These are phyloP conservation scores for Isatis tinctoria DNA, from an alignment of 345 rosid genomes.

Conservation along the genomic window DNA sequence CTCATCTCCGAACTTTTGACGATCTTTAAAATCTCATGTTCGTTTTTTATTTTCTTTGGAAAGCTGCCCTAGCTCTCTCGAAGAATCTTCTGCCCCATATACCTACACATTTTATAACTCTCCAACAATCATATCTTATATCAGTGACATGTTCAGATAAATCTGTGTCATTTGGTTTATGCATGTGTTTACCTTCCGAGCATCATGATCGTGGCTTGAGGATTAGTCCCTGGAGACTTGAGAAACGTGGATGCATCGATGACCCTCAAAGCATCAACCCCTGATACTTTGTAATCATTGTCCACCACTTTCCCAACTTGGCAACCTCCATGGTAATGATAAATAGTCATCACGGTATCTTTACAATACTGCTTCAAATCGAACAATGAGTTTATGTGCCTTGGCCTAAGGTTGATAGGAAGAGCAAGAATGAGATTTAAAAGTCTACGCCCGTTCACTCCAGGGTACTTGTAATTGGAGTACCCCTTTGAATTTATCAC, in stretches of 20 bases:
- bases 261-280: constrained; percentile 45
- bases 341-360: constrained; percentile 52
- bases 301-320: constrained; percentile 56
- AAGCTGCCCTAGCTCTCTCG: constrained; percentile 15
- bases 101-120: constrained; percentile 17
- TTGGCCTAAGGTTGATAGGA: constrained; percentile 58
- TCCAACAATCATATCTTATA: background rate
- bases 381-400: constrained; percentile 30
- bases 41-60: background rate
- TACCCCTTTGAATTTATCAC: constrained; percentile 22
- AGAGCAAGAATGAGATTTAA: constrained; percentile 33
- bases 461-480: constrained; percentile 43
- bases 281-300: constrained; percentile 40
- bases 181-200: constrained; percentile 53
- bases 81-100: constrained; percentile 43
- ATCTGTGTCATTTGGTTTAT: background rate
- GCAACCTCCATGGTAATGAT: constrained; percentile 76
- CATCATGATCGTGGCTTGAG: constrained; percentile 67
- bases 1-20: background rate
- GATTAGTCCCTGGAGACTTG: constrained; percentile 57
- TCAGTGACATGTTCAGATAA: background rate
- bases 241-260: constrained; percentile 57
- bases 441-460: constrained; percentile 31
- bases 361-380: constrained; percentile 59
- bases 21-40: background rate